Conservation (phyloP, 495 filamentous ascomycete species). For the Daldinia bambusicola region DNA sequence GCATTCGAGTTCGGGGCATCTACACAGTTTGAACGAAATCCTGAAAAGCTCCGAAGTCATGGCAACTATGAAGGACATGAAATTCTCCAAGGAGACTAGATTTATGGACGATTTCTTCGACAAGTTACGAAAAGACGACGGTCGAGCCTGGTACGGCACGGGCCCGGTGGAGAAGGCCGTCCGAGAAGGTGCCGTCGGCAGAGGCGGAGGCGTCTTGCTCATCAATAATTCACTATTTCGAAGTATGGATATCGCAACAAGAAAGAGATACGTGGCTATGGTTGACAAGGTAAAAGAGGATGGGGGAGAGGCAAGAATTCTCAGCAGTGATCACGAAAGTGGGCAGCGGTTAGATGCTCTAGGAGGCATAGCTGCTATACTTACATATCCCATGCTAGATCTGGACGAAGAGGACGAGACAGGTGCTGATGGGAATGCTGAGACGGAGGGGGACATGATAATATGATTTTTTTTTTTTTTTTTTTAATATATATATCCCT, state of each 20-base stretch:
- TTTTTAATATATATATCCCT: too few relatives aligned
- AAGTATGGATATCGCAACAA: slow-evolving; percentile 79
- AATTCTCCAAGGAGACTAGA: slow-evolving; percentile 83
- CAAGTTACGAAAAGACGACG: slow-evolving; percentile 84
- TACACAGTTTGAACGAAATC: slow-evolving; percentile 87
- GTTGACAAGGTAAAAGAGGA: slow-evolving; percentile 92
- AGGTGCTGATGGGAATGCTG: slow-evolving; percentile 36
- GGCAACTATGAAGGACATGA: slow-evolving; percentile 79
- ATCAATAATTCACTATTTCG: slow-evolving; percentile 89
- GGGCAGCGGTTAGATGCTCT: slow-evolving; percentile 85
- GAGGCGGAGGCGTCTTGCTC: slow-evolving; percentile 83
- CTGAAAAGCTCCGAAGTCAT: slow-evolving; percentile 81
- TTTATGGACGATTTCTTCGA: slow-evolving; percentile 89
- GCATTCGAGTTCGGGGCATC: slow-evolving; percentile 83
- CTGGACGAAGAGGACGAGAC: slow-evolving; percentile 67
- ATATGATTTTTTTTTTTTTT: slow-evolving; percentile 50
- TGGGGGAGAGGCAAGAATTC: slow-evolving; percentile 85
- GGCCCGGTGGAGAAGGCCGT: slow-evolving; percentile 87
- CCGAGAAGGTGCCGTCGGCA: slow-evolving; percentile 86
- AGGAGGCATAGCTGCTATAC: slow-evolving; percentile 87
- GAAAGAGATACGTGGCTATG: slow-evolving; percentile 83
- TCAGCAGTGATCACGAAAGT: slow-evolving; percentile 95
- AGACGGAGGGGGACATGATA: slow-evolving; percentile 45
- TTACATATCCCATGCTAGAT: slow-evolving; percentile 86
- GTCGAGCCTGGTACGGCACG: slow-evolving; percentile 90